Evolutionary conservation across 257 asterid species (phyloP).

Genomic region (Primulina huaijiensis): DNA sequence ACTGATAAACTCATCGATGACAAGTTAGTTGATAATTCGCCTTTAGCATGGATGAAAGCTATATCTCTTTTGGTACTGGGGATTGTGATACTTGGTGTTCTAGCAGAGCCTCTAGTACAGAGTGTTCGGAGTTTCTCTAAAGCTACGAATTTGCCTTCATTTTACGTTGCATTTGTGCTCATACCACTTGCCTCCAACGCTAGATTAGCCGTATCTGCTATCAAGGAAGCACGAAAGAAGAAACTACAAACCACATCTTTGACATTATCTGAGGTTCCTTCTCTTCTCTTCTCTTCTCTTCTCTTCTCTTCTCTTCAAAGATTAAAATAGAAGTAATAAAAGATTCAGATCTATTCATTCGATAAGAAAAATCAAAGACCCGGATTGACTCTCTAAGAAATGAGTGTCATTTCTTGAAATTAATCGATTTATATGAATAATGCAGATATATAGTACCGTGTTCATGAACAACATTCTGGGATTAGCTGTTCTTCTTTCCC

Average conservation of each 20-base stretch:
- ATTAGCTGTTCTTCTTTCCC: conserved; percentile 41
- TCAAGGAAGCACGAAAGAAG: conserved; percentile 42
- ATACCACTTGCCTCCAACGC: conserved; percentile 64
- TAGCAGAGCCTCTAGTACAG: conserved; percentile 62
- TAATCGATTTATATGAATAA: conserved; percentile 1
- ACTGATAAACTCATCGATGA: conserved; percentile 45
- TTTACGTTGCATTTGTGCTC: conserved; percentile 48
- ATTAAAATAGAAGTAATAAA: too few species aligned
- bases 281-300: neutral
- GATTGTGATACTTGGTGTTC: conserved; percentile 40
- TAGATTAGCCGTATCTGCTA: conserved; percentile 51
- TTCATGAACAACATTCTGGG: conserved; percentile 59
- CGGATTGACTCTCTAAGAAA: neutral
- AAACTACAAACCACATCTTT: conserved; percentile 50
- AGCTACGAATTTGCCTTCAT: conserved; percentile 43
- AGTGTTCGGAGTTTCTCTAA: conserved; percentile 49
- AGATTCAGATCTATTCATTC: neutral
- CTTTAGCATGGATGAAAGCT: conserved; percentile 50
- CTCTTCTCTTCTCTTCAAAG: neutral
- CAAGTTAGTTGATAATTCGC: conserved; percentile 40
- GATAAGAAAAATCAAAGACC: neutral
- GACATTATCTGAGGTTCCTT: conserved; percentile 55
- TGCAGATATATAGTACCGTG: conserved; percentile 59
- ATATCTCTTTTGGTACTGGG: conserved; percentile 42
- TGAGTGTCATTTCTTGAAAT: neutral